phyloP scores from a whole-genome alignment of 1,139 yeast species.

The Candida buenavistaensis region DNA sequence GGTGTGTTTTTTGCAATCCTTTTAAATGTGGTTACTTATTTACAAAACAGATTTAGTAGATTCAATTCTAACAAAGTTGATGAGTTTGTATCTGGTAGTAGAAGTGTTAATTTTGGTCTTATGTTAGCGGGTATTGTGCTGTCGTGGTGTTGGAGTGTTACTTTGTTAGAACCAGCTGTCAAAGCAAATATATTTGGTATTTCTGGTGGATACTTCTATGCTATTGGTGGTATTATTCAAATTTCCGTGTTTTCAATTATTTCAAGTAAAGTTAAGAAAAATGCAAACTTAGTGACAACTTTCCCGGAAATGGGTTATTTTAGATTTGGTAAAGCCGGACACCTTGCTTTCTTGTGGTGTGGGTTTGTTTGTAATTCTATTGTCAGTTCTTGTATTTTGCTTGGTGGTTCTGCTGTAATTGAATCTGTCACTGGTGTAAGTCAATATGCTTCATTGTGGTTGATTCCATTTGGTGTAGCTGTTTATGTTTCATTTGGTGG shows the following conservation, averaged over 20 bases:
- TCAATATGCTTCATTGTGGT: conserved; percentile 33
- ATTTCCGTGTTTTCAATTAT: conserved; percentile 35
- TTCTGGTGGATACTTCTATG: conserved; percentile 21
- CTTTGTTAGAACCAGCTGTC: conserved; percentile 21
- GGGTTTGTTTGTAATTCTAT: conserved; percentile 39
- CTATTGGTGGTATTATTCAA: conserved; percentile 35
- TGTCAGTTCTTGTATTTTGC: conserved; percentile 35
- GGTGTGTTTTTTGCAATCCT: conserved; percentile 36
- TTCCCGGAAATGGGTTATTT: conserved; percentile 40
- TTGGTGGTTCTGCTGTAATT: conserved; percentile 40
- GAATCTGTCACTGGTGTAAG: conserved; percentile 39
- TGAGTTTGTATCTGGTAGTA: conserved; percentile 38
- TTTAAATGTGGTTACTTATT: conserved; percentile 29
- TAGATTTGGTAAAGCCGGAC: conserved; percentile 38
- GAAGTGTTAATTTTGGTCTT: conserved; percentile 33
- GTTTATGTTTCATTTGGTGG: conserved; percentile 47
- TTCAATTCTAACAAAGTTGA: conserved; percentile 29
- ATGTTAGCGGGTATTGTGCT: conserved; percentile 34
- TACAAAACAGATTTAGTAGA: conserved; percentile 29
- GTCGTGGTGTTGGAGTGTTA: conserved; percentile 40
- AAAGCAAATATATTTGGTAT: conserved; percentile 18
- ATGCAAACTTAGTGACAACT: conserved; percentile 39
- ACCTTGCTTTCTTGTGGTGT: conserved; percentile 35
- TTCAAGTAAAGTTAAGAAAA: conserved; percentile 37
- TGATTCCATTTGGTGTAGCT: conserved; percentile 35